Evolutionary conservation across 768 basidiomycete genomes (phyloP).

Genomic region (Dacryopinax primogenitus): DNA sequence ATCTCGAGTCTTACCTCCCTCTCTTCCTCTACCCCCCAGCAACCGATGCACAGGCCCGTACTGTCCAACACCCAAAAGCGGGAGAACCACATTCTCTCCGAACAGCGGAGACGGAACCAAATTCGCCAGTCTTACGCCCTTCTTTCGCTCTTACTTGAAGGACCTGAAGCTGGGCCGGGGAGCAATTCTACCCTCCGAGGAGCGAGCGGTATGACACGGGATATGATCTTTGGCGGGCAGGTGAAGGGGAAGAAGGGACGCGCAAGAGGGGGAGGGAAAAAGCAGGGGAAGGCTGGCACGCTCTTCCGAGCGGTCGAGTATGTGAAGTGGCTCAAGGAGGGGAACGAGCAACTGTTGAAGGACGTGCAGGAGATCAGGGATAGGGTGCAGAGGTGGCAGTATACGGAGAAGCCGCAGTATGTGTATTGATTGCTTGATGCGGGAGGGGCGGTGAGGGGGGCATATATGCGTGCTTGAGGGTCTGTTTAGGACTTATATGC

Average conservation of each 20-base stretch:
- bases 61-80: constrained; percentile 77
- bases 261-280: constrained; percentile 48
- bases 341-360: constrained; percentile 50
- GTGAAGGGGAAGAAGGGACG: constrained; percentile 32
- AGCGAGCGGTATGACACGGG: constrained; percentile 12
- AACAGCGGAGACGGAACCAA: constrained; percentile 84
- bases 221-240: constrained; percentile 34
- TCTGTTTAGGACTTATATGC: no score
- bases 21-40: constrained; percentile 2
- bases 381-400: neutral
- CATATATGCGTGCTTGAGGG: no score
- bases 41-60: constrained; percentile 43
- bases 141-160: constrained; percentile 65
- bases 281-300: constrained; percentile 68
- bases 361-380: constrained; percentile 57
- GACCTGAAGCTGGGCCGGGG: constrained; percentile 47
- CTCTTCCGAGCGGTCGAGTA: constrained; percentile 79
- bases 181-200: constrained; percentile 14
- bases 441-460: no score
- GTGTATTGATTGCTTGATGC: neutral
- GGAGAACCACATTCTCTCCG: constrained; percentile 86
- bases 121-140: constrained; percentile 85
- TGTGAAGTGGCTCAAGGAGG: constrained; percentile 74
- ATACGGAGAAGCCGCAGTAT: neutral
- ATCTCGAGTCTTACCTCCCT: neutral